phyloP scores from a whole-genome alignment of 2,329 filamentous ascomycete species.

The Trichoderma sp. region DNA sequence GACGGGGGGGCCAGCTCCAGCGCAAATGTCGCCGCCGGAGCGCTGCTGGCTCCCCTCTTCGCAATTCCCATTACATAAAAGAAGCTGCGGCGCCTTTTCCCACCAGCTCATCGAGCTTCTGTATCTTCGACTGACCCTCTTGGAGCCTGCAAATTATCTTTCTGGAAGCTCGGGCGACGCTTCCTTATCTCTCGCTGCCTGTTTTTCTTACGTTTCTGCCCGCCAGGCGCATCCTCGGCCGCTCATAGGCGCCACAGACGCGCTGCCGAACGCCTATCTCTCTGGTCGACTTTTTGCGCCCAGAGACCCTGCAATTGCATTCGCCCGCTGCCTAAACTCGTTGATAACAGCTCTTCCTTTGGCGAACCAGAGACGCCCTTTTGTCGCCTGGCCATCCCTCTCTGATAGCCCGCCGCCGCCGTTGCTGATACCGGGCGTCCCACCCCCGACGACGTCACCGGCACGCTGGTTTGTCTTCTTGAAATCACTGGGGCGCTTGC shows the following conservation, averaged over 20 bases:
- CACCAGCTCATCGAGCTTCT: conserved; percentile 25
- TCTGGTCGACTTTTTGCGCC: conserved; percentile 28
- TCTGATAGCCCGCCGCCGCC: conserved; percentile 12
- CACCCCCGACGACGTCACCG: conserved; percentile 34
- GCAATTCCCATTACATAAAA: conserved; percentile 42
- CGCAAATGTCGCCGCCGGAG: conserved; percentile 7
- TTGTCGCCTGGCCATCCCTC: background rate
- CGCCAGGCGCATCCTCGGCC: conserved; percentile 18
- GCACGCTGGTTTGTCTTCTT: conserved; percentile 33
- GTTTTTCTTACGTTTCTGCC: conserved; percentile 22
- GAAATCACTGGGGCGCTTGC: conserved; percentile 35
- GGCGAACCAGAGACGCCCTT: conserved; percentile 12
- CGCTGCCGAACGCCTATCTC: conserved; percentile 25
- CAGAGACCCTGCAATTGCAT: conserved; percentile 19
- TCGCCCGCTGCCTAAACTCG: conserved; percentile 11
- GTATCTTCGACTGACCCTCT: conserved; percentile 27
- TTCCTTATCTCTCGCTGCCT: conserved; percentile 28
- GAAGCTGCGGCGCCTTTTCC: conserved; percentile 31
- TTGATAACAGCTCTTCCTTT: conserved; percentile 12
- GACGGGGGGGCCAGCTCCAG: conserved; percentile 16
- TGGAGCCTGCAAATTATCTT: conserved; percentile 19
- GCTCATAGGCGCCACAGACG: conserved; percentile 30
- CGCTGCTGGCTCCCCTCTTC: conserved; percentile 26
- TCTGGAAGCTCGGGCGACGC: conserved; percentile 17
- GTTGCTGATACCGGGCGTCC: conserved; percentile 23